These are phyloP conservation scores for Liquidambar formosana DNA, from an alignment of 164 flowering plant species.

Conservation along the genomic window DNA sequence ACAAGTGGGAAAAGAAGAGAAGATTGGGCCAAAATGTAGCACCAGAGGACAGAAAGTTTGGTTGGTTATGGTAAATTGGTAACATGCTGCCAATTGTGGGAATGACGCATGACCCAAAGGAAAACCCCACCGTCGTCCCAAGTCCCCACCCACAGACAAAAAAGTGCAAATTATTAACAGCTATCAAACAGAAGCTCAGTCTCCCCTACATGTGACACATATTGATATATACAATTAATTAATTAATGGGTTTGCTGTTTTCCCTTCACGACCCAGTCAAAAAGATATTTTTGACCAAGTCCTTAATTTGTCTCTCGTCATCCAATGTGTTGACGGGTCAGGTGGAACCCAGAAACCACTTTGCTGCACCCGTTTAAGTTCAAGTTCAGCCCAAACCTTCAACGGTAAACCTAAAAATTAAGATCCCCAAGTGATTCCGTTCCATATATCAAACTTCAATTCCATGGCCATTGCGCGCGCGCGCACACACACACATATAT, in stretches of 20 bases:
- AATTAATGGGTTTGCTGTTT: not conserved
- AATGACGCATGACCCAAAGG: not conserved
- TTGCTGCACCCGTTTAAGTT: too few relatives aligned
- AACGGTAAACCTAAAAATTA: too few relatives aligned
- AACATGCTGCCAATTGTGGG: not conserved
- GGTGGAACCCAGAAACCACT: too few relatives aligned
- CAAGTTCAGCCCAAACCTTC: too few relatives aligned
- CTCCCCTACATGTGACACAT: conserved; percentile 1
- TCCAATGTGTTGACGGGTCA: too few relatives aligned
- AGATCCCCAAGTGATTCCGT: too few relatives aligned
- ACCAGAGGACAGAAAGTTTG: not conserved
- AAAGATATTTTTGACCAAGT: conserved; percentile 16
- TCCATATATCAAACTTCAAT: too few relatives aligned
- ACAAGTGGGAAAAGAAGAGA: not conserved
- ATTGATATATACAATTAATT: not conserved
- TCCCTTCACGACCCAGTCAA: too few relatives aligned
- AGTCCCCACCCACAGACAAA: too few relatives aligned
- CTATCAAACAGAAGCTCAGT: conserved; percentile 6
- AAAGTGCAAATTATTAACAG: not conserved
- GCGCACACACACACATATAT: too few relatives aligned
- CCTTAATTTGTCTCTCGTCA: conserved; percentile 11
- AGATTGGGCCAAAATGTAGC: not conserved
- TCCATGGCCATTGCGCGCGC: too few relatives aligned
- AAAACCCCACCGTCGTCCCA: too few relatives aligned
- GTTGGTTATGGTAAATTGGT: not conserved